phyloP scores from a whole-genome alignment of 2,329 filamentous ascomycete species.

The Venturia effusa region DNA sequence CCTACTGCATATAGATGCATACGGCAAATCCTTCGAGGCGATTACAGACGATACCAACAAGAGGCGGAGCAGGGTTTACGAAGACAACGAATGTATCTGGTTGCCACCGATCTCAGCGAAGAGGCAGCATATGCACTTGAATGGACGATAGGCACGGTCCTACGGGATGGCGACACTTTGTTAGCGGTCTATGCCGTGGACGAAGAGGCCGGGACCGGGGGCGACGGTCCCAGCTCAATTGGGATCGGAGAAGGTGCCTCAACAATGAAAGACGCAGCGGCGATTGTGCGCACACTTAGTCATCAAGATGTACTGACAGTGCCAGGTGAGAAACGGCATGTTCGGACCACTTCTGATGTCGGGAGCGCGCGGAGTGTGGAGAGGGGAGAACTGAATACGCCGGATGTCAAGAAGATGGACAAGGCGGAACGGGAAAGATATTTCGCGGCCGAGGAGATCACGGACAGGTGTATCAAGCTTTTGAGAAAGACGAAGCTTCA shows the following conservation, averaged over 20 bases:
- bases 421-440: constrained; percentile 66
- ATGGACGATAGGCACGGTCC: constrained; percentile 92
- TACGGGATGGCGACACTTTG: constrained; percentile 87
- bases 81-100: constrained; percentile 77
- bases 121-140: constrained; percentile 92
- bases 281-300: constrained; percentile 55
- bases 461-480: constrained; percentile 71
- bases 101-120: constrained; percentile 90
- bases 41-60: constrained; percentile 65
- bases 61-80: constrained; percentile 70
- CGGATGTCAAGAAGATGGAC: constrained; percentile 29
- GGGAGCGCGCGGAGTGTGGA: constrained; percentile 11
- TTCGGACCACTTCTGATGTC: constrained; percentile 16
- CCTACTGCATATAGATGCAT: constrained; percentile 71
- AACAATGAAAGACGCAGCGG: constrained; percentile 64
- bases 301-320: constrained; percentile 21
- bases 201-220: constrained; percentile 54
- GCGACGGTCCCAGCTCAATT: constrained; percentile 35
- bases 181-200: constrained; percentile 90
- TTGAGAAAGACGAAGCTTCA: constrained; percentile 86
- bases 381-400: neutral
- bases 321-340: constrained; percentile 18
- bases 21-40: constrained; percentile 80
- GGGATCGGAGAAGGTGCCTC: constrained; percentile 62
- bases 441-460: constrained; percentile 72